A percentile compares a stretch with the other conserved stretches of the same genome.
These are phyloP conservation scores for Comarum palustre DNA, from an alignment of 306 rosid species.

Conservation along the genomic window DNA sequence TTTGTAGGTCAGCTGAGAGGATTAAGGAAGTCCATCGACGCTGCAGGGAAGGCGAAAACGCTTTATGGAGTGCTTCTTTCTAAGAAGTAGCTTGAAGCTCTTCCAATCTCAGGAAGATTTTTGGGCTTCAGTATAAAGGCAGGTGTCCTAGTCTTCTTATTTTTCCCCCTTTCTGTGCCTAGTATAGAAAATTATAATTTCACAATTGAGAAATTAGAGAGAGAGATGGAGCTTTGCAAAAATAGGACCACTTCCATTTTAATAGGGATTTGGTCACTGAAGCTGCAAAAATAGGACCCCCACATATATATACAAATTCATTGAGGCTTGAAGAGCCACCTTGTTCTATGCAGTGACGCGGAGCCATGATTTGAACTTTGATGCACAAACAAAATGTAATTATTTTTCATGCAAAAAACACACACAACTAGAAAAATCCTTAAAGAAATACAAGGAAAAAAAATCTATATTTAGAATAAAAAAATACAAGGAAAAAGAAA, in stretches of 20 bases:
- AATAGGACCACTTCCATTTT: slow-evolving; percentile 64
- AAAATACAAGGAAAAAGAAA: too few species aligned
- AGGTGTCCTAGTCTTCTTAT: slow-evolving; percentile 27
- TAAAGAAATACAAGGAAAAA: too few species aligned
- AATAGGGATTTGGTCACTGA: slow-evolving; percentile 59
- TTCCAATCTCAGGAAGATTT: slow-evolving; percentile 67
- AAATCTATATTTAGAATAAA: too few species aligned
- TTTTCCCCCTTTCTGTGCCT: slow-evolving; percentile 22
- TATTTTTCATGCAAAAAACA: too few species aligned
- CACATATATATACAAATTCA: slow-evolving; percentile 42
- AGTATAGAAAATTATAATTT: slow-evolving; percentile 43
- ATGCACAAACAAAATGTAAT: too few species aligned
- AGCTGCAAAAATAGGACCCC: slow-evolving; percentile 50
- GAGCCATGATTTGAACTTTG: too few species aligned
- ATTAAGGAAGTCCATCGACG: slow-evolving; percentile 93
- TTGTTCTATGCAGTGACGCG: too few species aligned
- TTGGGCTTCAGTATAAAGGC: slow-evolving; percentile 22
- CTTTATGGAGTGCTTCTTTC: slow-evolving; percentile 88
- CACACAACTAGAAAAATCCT: too few species aligned
- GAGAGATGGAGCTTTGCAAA: slow-evolving; percentile 27
- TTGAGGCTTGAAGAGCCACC: slow-evolving; percentile 67
- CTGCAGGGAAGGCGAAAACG: slow-evolving; percentile 90
- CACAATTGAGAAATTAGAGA: slow-evolving; percentile 24
- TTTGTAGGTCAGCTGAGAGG: slow-evolving; percentile 91
- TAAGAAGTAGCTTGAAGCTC: slow-evolving; percentile 38